Evolutionary conservation across 2,329 filamentous ascomycete species (phyloP), one percentile per base, ranked within the genome.

Genomic region (Microcyclospora pomicola): DNA sequence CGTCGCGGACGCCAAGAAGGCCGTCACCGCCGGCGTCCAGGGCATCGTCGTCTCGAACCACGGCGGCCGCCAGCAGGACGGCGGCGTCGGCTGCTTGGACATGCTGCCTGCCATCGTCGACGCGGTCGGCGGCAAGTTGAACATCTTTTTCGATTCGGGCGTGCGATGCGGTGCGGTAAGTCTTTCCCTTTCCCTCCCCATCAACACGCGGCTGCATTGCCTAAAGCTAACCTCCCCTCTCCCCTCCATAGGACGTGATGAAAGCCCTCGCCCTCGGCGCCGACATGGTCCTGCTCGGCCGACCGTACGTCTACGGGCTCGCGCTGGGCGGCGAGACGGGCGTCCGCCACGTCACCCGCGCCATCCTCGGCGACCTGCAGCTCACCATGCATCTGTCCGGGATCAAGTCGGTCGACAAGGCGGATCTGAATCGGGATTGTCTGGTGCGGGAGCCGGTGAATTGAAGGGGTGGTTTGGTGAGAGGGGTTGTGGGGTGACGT

Each of bases 1-100:
- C 15, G 86, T 94, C 37, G 91, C 98, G 59, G 91, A 98, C 57
- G 91, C 94, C 2, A 71, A 96, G 45, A 75, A 77, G 41, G 91
- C 91, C n/a, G 58, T 66, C 16, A 51, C 64, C 48, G 83, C 92
- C 43, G 69, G 68, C 13, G 79, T 91, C 33, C 78, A 93, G 51
- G 91, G 84, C 34, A 85, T 96, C 15, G 88, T 96, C 6, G 72
- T 98, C 10, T 93, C 83, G 36, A 98, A 98, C 65, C 91, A 98
- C 64, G 91, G 91, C 43, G 91, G 91, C 11, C 75, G 91, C 2
- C 91, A 96, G 60, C 77, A 96, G 37, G 91, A 98, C 53, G 66
- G 67, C 5, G 65, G 63, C 1, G 63, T 67, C 29, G 63, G 61
- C 6, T 66, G 62, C 34, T 50, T 72, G 34, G 65, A 73, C 55